These are phyloP conservation scores for Rhizopogon salebrosus DNA, from an alignment of 768 basidiomycete genomes.

Conservation along the genomic window DNA sequence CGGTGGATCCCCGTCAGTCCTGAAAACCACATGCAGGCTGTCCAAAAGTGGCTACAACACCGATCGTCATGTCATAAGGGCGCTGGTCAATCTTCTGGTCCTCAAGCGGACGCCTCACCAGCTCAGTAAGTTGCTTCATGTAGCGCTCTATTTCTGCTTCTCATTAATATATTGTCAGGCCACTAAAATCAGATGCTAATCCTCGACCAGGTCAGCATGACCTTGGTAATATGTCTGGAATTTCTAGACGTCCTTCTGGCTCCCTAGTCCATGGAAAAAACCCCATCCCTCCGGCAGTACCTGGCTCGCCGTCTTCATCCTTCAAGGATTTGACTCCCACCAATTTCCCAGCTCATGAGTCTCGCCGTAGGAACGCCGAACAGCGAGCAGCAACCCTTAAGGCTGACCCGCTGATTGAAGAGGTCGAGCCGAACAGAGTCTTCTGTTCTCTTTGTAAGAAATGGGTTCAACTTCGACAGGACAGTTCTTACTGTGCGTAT, in stretches of 20 bases:
- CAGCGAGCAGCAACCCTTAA: conserved; percentile 70
- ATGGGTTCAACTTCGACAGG: conserved; percentile 80
- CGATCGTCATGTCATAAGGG: conserved; percentile 48
- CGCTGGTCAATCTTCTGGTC: conserved; percentile 3
- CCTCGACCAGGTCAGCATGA: background rate
- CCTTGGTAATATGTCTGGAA: background rate
- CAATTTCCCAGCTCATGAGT: conserved; percentile 57
- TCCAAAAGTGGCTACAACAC: conserved; percentile 64
- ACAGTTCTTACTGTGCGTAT: conserved; percentile 75
- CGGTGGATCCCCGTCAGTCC: conserved; percentile 57
- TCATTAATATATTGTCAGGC: background rate
- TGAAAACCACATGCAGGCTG: conserved; percentile 55
- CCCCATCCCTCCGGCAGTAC: conserved; percentile 9
- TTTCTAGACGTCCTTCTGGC: background rate
- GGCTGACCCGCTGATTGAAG: conserved; percentile 57
- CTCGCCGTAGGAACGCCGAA: conserved; percentile 71
- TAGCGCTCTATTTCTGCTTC: background rate
- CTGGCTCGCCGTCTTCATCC: conserved; percentile 30
- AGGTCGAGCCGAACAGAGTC: conserved; percentile 70
- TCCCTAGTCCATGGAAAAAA: conserved; percentile 3
- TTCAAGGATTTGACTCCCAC: conserved; percentile 57
- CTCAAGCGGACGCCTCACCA: conserved; percentile 16
- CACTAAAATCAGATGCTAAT: background rate
- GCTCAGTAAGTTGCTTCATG: conserved; percentile 4
- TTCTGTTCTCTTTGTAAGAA: conserved; percentile 74